These are phyloP conservation scores for Penicillium canariense DNA, from an alignment of 495 filamentous ascomycete genomes.

Conservation along the genomic window DNA sequence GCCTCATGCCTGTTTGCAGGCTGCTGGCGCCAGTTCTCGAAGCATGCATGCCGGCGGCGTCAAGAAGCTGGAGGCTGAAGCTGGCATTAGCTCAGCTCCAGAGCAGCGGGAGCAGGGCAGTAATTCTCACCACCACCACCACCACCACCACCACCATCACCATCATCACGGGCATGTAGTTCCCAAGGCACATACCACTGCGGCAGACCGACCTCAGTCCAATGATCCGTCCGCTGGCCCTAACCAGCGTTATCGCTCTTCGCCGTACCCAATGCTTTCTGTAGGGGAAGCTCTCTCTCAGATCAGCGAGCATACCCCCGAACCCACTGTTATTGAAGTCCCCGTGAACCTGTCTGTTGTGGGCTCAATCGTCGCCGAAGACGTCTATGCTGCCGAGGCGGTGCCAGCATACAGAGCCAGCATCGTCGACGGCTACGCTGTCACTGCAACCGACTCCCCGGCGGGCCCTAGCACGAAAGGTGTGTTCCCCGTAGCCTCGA, in stretches of 20 bases:
- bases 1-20: conserved; percentile 90
- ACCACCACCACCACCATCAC: conserved; percentile 51
- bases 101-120: conserved; percentile 2
- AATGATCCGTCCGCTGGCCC: conserved; percentile 83
- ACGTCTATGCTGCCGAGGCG: conserved; percentile 72
- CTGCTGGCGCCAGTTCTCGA: conserved; percentile 79
- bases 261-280: conserved; percentile 88
- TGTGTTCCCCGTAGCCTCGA: conserved; percentile 78
- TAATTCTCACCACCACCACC: conserved; percentile 55
- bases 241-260: conserved; percentile 70
- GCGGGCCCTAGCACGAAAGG: conserved; percentile 63
- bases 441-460: conserved; percentile 48
- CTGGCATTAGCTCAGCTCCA: conserved; percentile 52
- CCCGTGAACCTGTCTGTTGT: conserved; percentile 63
- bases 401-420: conserved; percentile 94
- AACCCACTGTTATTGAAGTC: conserved; percentile 49
- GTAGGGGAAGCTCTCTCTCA: conserved; percentile 76
- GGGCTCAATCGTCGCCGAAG: conserved; percentile 76
- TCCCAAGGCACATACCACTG: conserved; percentile 69
- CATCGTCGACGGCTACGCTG: conserved; percentile 96
- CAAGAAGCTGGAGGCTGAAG: conserved; percentile 79
- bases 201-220: conserved; percentile 59
- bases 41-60: conserved; percentile 76
- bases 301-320: conserved; percentile 67
- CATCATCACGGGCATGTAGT: conserved; percentile 64